Evolutionary conservation across 2,329 filamentous ascomycete species (phyloP), one percentile per base, ranked within the genome.

Genomic region (Berkeleyomyces rouxiae): DNA sequence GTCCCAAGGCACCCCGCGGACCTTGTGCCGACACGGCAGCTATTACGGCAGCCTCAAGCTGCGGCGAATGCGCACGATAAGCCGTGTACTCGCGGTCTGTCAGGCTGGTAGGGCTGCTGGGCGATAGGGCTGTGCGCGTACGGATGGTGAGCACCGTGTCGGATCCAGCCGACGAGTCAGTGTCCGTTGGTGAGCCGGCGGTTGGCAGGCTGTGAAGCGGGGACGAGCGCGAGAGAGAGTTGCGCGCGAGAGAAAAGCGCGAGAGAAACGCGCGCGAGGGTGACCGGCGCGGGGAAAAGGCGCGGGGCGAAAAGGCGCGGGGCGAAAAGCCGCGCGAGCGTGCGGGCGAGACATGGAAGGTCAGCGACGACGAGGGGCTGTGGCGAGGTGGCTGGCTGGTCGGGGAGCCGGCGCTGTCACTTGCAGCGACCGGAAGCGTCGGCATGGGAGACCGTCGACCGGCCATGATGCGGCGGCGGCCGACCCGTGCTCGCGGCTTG

Each of bases 51-150:
- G 59, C 57, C 40, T 63, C 62, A 7, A 63, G 42, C 49, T 59
- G 47, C 4, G 62, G 62, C 2, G 62, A 61, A 13, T 61, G 62
- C 10, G 62, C 62, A 7, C 62, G 39, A 47, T 61, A 63, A n/a
- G 58, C 43, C 2, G 33, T 46, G 23, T 46, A 44, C 39, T 61
- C 58, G 39, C 49, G 58, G 39, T 63, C 62, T 16, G 62, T 63
- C 31, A 63, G 33, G 10, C 53, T 49, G 40, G 59, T 33, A 9
- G 46, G 58, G 7, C 58, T 57, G 33, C 59, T 59, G 1, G 62
- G 62, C 5, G 46, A 61, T 23, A 63, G 53, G 9, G 62, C 62
- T 13, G 49, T 60, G 37, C 62, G 62, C 5, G 62, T 63, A 7
- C 62, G 58, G 10, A 46, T 46, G 16, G 62, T 42, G 33, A 53